phyloP scores from a whole-genome alignment of 2,329 filamentous ascomycete species.

The Xylaria polymorpha region DNA sequence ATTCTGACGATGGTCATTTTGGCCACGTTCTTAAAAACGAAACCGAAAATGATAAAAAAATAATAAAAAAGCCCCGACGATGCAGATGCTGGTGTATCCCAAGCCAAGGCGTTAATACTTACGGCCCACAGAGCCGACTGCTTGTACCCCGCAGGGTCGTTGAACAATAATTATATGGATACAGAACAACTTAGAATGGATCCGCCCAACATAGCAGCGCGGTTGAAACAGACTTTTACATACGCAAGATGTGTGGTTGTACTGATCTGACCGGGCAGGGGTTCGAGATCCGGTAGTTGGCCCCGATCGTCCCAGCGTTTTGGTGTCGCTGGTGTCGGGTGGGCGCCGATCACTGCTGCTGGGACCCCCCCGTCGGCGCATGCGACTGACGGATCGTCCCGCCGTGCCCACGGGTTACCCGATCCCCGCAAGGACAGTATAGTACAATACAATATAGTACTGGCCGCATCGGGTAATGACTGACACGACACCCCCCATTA shows the following conservation, averaged over 20 bases:
- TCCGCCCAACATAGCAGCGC: neutral
- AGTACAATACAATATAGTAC: too few relatives aligned
- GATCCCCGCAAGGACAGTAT: neutral
- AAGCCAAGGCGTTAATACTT: neutral
- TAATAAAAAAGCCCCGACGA: too few relatives aligned
- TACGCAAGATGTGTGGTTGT: neutral
- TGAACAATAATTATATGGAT: too few relatives aligned
- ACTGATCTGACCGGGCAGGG: constrained; percentile 6
- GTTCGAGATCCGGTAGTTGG: neutral
- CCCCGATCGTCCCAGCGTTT: constrained; percentile 3
- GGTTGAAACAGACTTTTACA: neutral
- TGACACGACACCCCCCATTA: neutral
- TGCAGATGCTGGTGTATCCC: neutral
- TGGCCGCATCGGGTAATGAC: neutral
- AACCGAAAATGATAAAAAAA: too few relatives aligned
- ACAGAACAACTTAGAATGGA: neutral
- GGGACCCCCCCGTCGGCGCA: neutral
- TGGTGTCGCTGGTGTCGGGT: neutral
- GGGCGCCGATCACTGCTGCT: neutral
- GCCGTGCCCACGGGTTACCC: neutral
- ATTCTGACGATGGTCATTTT: neutral
- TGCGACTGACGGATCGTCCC: constrained; percentile 25
- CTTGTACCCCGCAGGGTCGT: neutral
- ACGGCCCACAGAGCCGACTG: neutral
- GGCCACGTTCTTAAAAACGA: neutral